Percentiles rank a stretch among this genome's conserved stretches.
Conservation (phyloP, 495 filamentous ascomycete species). For the Daldinia grandis region DNA sequence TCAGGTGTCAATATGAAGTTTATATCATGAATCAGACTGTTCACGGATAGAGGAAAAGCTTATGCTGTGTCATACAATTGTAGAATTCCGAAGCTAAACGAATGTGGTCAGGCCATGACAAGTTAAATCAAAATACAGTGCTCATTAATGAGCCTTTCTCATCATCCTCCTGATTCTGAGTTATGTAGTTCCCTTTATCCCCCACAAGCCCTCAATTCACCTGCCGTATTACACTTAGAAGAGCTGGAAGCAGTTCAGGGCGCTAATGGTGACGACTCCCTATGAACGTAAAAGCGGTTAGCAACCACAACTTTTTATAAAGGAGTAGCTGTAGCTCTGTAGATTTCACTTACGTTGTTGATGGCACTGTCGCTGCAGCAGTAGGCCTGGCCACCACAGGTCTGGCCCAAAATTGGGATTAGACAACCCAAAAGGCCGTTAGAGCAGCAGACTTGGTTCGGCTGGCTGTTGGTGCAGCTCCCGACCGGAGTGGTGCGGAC, state of each 20-base stretch:
- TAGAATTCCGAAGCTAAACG: conserved; percentile 32
- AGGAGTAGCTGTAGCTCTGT: not conserved
- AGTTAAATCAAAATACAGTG: conserved; percentile 16
- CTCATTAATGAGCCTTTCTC: not conserved
- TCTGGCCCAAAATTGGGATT: conserved; percentile 2
- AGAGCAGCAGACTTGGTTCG: conserved; percentile 34
- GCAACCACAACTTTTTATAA: not conserved
- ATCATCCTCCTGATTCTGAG: conserved; percentile 9
- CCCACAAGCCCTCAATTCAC: not conserved
- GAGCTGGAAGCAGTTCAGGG: conserved; percentile 30
- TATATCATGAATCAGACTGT: not conserved
- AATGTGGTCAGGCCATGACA: conserved; percentile 41
- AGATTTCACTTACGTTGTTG: conserved; percentile 15
- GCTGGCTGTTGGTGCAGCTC: conserved; percentile 35
- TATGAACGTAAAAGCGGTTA: no score
- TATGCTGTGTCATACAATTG: conserved; percentile 7
- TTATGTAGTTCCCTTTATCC: no score
- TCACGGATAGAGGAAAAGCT: not conserved
- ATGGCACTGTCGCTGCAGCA: conserved; percentile 18
- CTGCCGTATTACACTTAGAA: not conserved
- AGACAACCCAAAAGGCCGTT: conserved; percentile 17
- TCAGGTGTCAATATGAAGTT: no score
- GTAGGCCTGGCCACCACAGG: conserved; percentile 28
- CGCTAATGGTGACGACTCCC: no score
- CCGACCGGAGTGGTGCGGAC: conserved; percentile 23